phyloP scores from a whole-genome alignment of 345 rosid genomes.

The Tarenaya hassleriana region DNA sequence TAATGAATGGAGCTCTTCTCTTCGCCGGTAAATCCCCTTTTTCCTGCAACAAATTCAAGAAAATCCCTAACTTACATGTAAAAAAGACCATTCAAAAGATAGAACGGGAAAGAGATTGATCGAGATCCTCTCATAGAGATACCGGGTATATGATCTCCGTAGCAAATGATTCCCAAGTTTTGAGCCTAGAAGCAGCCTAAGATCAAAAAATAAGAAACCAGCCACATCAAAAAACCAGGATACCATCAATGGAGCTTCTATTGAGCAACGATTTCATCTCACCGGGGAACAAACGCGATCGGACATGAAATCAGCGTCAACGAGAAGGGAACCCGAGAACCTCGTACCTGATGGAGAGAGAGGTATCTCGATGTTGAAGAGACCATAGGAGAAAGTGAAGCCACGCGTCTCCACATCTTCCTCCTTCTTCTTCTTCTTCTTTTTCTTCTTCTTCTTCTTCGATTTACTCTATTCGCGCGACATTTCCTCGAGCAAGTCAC shows the following conservation, averaged over 20 bases:
- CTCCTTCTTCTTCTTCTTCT: constrained; percentile 10
- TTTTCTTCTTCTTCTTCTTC: constrained; percentile 6
- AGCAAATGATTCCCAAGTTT: constrained; percentile 34
- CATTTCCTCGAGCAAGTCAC: constrained; percentile 38
- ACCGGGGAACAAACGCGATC: neutral
- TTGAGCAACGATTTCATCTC: constrained; percentile 1
- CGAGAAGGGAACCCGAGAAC: neutral
- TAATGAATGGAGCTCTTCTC: constrained; percentile 55
- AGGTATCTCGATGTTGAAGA: constrained; percentile 45
- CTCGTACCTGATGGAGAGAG: constrained; percentile 38
- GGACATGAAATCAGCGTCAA: constrained; percentile 1
- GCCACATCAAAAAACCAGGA: constrained; percentile 3
- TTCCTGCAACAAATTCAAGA: constrained; percentile 31
- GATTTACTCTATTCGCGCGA: constrained; percentile 13
- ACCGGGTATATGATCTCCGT: constrained; percentile 42
- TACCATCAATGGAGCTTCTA: neutral
- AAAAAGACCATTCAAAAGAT: neutral
- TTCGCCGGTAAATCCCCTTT: constrained; percentile 21
- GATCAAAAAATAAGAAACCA: constrained; percentile 6
- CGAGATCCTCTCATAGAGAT: constrained; percentile 4
- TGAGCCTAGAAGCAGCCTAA: constrained; percentile 36
- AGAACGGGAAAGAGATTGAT: neutral
- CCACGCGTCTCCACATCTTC: constrained; percentile 78
- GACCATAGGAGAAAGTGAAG: constrained; percentile 50
- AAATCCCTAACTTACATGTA: neutral